A percentile compares a stretch with the other conserved stretches of the same genome.
Conservation (phyloP, 768 basidiomycete species). For the Tricholoma saponaceum region DNA sequence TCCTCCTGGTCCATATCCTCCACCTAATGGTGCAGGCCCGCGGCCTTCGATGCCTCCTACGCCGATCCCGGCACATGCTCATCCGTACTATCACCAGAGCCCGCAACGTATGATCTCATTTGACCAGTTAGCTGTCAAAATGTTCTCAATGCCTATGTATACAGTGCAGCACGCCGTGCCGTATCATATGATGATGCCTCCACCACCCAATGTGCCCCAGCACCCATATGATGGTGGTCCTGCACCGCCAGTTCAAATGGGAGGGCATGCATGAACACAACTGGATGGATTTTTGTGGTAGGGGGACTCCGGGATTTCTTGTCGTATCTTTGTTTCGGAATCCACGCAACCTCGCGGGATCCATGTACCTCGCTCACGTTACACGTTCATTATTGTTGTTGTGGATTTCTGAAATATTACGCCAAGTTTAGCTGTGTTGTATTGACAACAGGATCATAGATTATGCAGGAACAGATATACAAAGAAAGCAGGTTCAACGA, state of each 20-base stretch:
- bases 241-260: conserved; percentile 72
- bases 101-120: conserved; percentile 62
- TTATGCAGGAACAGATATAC: background rate
- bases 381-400: conserved; percentile 28
- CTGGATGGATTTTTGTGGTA: conserved; percentile 7
- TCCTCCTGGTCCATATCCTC: conserved; percentile 73
- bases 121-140: conserved; percentile 19
- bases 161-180: conserved; percentile 83
- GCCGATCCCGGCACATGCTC: conserved; percentile 82
- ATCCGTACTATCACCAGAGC: conserved; percentile 86
- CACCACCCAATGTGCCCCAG: conserved; percentile 62
- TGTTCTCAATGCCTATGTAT: conserved; percentile 24
- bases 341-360: conserved; percentile 15
- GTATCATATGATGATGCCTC: conserved; percentile 92
- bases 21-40: conserved; percentile 73
- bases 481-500: background rate
- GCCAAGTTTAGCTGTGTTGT: conserved; percentile 16
- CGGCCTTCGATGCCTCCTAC: conserved; percentile 91
- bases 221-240: conserved; percentile 74
- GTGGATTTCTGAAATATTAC: conserved; percentile 34
- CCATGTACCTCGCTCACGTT: conserved; percentile 13
- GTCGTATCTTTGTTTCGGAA: conserved; percentile 16
- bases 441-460: background rate
- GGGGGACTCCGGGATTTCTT: conserved; percentile 15
- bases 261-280: conserved; percentile 60